Conservation (phyloP, 2,329 filamentous ascomycete species). For the Tympanopsis confertula region DNA sequence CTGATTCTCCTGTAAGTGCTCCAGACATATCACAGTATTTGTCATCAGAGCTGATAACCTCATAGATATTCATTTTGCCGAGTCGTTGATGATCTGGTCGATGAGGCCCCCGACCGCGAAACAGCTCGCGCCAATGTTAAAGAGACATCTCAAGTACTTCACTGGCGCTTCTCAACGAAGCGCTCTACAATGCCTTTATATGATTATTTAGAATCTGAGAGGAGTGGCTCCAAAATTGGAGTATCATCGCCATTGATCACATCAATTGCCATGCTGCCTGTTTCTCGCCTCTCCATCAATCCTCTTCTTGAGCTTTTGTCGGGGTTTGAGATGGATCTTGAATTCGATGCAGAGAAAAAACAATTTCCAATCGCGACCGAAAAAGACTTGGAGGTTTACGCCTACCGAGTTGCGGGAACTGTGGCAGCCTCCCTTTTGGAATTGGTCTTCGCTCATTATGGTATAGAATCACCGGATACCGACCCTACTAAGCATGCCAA, state of each 20-base stretch:
- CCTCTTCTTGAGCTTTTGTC: conserved; percentile 54
- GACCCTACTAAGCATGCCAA: conserved; percentile 17
- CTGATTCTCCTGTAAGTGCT: conserved; percentile 44
- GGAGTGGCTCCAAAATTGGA: too few relatives aligned
- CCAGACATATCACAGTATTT: conserved; percentile 5
- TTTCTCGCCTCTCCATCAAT: conserved; percentile 36
- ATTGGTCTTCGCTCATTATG: conserved; percentile 49
- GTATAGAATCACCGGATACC: conserved; percentile 13
- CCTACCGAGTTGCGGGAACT: conserved; percentile 59
- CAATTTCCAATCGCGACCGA: conserved; percentile 46
- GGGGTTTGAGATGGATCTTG: conserved; percentile 59
- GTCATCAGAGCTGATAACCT: conserved; percentile 4
- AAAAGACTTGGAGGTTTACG: conserved; percentile 48
- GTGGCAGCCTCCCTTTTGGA: conserved; percentile 59
- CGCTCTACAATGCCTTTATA: conserved; percentile 3
- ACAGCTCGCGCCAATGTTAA: conserved; percentile 46
- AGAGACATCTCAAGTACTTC: conserved; percentile 44
- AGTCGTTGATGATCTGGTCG: conserved; percentile 62
- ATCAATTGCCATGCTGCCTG: conserved; percentile 49
- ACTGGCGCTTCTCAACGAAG: conserved; percentile 31
- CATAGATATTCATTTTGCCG: conserved; percentile 62
- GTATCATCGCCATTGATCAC: too few relatives aligned
- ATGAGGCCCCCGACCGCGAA: conserved; percentile 40
- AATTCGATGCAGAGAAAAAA: conserved; percentile 27
- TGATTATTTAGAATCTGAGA: conserved; percentile 18